Conservation (phyloP, 345 rosid genomes). For the Arabis hirsuta region DNA sequence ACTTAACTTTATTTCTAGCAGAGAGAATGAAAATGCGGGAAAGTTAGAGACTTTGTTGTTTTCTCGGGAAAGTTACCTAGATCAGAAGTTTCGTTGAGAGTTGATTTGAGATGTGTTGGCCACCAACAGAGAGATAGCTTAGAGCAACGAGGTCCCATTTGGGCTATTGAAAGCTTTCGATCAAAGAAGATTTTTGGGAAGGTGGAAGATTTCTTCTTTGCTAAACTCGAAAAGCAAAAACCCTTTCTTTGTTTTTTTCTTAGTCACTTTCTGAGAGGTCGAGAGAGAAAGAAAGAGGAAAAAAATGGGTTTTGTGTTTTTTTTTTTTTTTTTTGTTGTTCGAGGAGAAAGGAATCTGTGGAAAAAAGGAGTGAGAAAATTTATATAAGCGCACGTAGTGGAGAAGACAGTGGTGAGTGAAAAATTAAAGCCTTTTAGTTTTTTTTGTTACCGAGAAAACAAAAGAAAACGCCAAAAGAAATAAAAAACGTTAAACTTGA, state of each 20-base stretch:
- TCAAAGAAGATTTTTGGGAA: constrained; percentile 12
- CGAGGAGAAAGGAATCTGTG: constrained; percentile 41
- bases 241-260: constrained; percentile 18
- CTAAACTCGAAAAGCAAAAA: constrained; percentile 43
- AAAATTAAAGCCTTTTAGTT: too few species aligned
- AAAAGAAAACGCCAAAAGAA: too few species aligned
- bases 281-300: background rate
- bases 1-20: background rate
- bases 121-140: constrained; percentile 86
- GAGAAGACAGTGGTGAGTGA: constrained; percentile 41
- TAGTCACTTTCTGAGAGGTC: constrained; percentile 9
- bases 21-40: constrained; percentile 29
- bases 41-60: constrained; percentile 27
- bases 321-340: background rate
- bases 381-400: constrained; percentile 36
- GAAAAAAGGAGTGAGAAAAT: constrained; percentile 37
- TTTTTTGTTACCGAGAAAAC: too few species aligned
- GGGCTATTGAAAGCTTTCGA: constrained; percentile 27
- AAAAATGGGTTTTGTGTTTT: background rate
- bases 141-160: constrained; percentile 95
- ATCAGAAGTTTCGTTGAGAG: constrained; percentile 68
- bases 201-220: background rate
- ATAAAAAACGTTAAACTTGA: background rate
- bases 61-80: constrained; percentile 45
- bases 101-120: constrained; percentile 71